Evolutionary conservation across 176 grass and related monocot genomes (phyloP), one percentile per base, ranked within the genome.

Genomic region (Cenchrus americanus): DNA sequence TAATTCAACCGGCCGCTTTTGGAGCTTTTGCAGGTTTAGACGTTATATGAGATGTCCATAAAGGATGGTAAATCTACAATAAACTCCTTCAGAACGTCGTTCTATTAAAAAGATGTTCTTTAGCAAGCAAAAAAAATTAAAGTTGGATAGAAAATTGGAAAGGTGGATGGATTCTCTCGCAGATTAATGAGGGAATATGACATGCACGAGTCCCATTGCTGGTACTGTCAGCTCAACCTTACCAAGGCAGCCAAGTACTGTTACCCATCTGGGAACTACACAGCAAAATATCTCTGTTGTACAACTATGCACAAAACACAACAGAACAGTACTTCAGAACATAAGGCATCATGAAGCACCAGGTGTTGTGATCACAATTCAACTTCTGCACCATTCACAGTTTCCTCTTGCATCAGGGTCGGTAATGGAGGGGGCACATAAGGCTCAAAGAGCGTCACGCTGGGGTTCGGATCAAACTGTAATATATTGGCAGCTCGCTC

Each of bases 401-500:
- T 85, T 42, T 9, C 66, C 57, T 87, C 64, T 62, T 77, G 57
- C 4, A 52, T 32, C 70, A 60, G 85, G 63, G 26, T 84, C 12
- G 44, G 34, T 50, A 19, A 32, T 5, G 53, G 82, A 24, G 83
- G 88, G 14, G 84, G 89, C 50, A 90, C 60, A 9, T 95, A 91
- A 5, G 92, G 85, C 46, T 95, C 87, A 83, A 98, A 98, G 41
- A 98, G 90, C 6, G 83, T 85, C 30, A 92, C 64, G 18, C 14
- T 83, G 11, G 96, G 93, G 79, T 88, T 93, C 17, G 80, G 77
- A 78, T 95, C 91, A 75, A 62, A 89, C 62, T 98, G 96, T 64
- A 98, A 77, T 88, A 95, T 90, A 53, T 95, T 81, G 19, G 96
- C 96, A 53, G 96, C 93, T 83, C 93, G 87, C 85, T 98, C 96